Conservation (phyloP, 1,284 basidiomycete genomes). For the Tilletia horrida region DNA sequence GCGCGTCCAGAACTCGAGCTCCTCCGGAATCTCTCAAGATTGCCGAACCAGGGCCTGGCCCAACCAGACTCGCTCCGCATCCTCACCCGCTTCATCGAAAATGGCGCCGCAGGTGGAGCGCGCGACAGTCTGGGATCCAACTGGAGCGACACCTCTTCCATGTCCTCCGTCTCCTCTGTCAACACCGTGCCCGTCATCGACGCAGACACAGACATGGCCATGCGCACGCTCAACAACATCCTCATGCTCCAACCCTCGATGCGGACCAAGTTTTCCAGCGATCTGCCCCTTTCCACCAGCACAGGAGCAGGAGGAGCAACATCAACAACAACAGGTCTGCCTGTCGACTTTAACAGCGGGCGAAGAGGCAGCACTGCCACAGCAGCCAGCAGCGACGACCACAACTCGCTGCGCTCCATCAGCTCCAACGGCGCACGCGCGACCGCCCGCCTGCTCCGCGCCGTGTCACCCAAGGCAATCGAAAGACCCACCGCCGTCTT, state of each 20-base stretch:
- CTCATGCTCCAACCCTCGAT: conserved; percentile 35
- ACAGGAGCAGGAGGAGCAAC: conserved; percentile 18
- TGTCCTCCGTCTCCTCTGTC: neutral
- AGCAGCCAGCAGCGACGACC: too few species aligned
- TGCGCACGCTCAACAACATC: conserved; percentile 48
- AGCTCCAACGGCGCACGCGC: conserved; percentile 24
- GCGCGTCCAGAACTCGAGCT: conserved; percentile 4
- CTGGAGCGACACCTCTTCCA: neutral
- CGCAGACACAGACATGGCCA: conserved; percentile 31
- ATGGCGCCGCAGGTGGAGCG: neutral
- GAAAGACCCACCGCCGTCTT: conserved; percentile 38
- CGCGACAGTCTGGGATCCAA: neutral
- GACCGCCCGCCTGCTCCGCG: conserved; percentile 20
- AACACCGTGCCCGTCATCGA: neutral
- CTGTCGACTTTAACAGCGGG: conserved; percentile 28
- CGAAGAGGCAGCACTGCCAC: conserved; percentile 28
- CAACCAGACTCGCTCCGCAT: neutral
- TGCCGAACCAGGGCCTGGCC: neutral
- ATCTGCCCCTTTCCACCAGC: conserved; percentile 23
- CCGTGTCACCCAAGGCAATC: conserved; percentile 15
- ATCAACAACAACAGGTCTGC: neutral
- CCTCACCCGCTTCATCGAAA: conserved; percentile 5
- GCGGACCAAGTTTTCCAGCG: conserved; percentile 27
- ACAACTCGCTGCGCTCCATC: conserved; percentile 16
- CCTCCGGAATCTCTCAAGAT: neutral